Evolutionary conservation across 371 early-diverging fungal species (phyloP).

Genomic region (Syncephalis plumigaleata): DNA sequence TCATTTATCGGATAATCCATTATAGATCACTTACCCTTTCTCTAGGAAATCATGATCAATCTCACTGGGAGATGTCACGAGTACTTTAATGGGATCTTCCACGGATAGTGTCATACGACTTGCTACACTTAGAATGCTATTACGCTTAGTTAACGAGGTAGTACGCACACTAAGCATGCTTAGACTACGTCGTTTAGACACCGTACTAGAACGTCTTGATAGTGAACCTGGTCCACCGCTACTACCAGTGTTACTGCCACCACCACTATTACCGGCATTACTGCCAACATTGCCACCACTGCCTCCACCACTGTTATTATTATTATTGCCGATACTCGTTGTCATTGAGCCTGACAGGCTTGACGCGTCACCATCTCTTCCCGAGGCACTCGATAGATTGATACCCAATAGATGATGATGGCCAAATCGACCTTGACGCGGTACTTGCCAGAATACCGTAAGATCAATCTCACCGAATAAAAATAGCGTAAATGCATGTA

Average conservation of each 20-base stretch:
- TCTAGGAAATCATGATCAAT: constrained; percentile 25
- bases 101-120: constrained; percentile 14
- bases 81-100: constrained; percentile 44
- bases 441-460: constrained; percentile 66
- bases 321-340: too few species aligned
- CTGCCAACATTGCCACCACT: too few species aligned
- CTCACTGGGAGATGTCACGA: constrained; percentile 20
- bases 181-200: too few species aligned
- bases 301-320: too few species aligned
- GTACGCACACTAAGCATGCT: too few species aligned
- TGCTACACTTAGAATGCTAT: too few species aligned
- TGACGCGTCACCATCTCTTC: constrained; percentile 5
- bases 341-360: constrained; percentile 3
- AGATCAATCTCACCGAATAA: constrained; percentile 74
- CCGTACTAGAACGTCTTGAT: too few species aligned
- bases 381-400: constrained; percentile 32
- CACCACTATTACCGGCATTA: constrained; percentile 6
- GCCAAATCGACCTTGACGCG: constrained; percentile 32
- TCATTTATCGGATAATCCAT: not conserved
- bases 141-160: too few species aligned
- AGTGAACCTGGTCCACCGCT: too few species aligned
- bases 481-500: constrained; percentile 52
- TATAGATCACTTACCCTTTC: constrained; percentile 18
- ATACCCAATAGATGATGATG: constrained; percentile 84
- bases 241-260: constrained; percentile 9